A percentile compares a stretch with the other conserved stretches of the same genome.
Evolutionary conservation across 192 early-diverging fungal species (phyloP).

Genomic region (Podila clonocystis): DNA sequence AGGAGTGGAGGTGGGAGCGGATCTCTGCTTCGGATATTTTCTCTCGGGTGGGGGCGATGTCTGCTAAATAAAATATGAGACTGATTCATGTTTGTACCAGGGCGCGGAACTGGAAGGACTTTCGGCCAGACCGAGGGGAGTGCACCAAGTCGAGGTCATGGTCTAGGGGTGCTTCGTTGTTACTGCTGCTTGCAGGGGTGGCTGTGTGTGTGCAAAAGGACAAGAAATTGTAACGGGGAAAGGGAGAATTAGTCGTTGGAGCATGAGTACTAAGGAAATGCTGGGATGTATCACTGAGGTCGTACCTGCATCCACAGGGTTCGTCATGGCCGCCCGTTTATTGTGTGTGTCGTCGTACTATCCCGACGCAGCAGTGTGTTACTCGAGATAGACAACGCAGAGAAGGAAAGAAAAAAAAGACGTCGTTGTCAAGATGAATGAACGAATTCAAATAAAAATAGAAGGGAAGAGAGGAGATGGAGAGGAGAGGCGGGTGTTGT

Average conservation of each 20-base stretch:
- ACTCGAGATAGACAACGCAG: not conserved
- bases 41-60: not conserved
- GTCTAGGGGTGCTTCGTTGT: not conserved
- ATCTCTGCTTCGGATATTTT: not conserved
- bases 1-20: not conserved
- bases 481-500: not conserved
- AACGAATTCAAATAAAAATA: not conserved
- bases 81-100: slow-evolving; percentile 22
- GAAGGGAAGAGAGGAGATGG: not conserved
- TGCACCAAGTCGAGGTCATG: slow-evolving; percentile 13
- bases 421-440: not conserved
- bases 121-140: slow-evolving; percentile 40
- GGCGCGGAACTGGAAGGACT: slow-evolving; percentile 54
- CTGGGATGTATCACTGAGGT: not conserved
- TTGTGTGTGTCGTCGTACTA: not conserved
- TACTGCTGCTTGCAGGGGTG: slow-evolving; percentile 17
- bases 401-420: not conserved
- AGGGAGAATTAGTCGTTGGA: not conserved
- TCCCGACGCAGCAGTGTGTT: too few relatives aligned
- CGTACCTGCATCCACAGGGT: slow-evolving; percentile 2
- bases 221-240: not conserved
- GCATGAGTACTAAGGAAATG: not conserved
- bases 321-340: not conserved
- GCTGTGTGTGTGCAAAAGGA: not conserved
- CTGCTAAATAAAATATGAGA: not conserved